phyloP scores from a whole-genome alignment of 805 yeast genomes.

The Saccharomycopsis selenospora region DNA sequence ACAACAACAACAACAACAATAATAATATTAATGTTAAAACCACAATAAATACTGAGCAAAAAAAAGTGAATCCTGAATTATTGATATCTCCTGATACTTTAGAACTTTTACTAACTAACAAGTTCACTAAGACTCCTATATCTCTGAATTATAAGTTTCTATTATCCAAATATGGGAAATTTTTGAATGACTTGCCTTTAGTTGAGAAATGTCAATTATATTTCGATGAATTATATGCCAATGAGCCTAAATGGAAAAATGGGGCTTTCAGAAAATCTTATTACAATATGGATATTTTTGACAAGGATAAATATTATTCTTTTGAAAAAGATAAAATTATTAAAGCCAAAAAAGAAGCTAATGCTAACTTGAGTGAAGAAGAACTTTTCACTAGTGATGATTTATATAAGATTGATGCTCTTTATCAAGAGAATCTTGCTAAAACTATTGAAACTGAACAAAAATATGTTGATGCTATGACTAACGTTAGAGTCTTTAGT shows the following conservation, averaged over 20 bases:
- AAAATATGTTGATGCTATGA: slow-evolving; percentile 24
- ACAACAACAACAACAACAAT: no score
- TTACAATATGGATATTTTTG: slow-evolving; percentile 23
- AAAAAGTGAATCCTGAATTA: neutral
- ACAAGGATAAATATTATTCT: slow-evolving; percentile 22
- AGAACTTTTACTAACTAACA: slow-evolving; percentile 5
- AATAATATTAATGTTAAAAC: neutral
- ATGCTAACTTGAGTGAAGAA: slow-evolving; percentile 15
- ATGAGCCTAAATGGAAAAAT: slow-evolving; percentile 23
- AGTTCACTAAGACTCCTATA: slow-evolving; percentile 11
- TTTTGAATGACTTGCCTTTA: slow-evolving; percentile 12
- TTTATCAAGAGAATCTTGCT: slow-evolving; percentile 22
- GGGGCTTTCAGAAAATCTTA: slow-evolving; percentile 22
- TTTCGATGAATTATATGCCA: slow-evolving; percentile 25
- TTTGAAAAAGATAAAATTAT: slow-evolving; percentile 15
- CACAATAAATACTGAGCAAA: neutral
- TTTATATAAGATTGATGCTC: slow-evolving; percentile 16
- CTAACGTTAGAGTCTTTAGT: slow-evolving; percentile 26
- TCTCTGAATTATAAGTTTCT: slow-evolving; percentile 10
- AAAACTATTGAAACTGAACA: slow-evolving; percentile 24
- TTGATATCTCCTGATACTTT: neutral
- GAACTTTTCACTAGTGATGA: slow-evolving; percentile 20
- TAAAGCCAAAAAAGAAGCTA: slow-evolving; percentile 9
- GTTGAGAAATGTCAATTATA: slow-evolving; percentile 28
- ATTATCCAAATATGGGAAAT: slow-evolving; percentile 4